Evolutionary conservation across 2,329 filamentous ascomycete species (phyloP).

Genomic region (Curvularia spicifera): DNA sequence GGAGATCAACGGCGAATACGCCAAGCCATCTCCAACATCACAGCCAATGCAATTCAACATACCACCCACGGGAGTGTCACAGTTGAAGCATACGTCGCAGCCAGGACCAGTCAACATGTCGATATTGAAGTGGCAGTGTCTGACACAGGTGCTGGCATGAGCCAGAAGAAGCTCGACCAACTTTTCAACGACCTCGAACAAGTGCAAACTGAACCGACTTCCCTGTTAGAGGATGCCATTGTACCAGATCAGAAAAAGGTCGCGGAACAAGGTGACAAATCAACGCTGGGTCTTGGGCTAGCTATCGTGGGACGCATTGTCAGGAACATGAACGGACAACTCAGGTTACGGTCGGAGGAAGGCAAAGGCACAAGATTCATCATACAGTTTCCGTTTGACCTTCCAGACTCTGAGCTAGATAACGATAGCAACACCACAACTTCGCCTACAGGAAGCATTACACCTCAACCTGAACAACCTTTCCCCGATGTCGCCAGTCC

Average conservation of each 20-base stretch:
- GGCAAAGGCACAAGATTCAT: constrained; percentile 84
- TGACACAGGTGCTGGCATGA: constrained; percentile 76
- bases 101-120: constrained; percentile 54
- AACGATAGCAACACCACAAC: neutral
- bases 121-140: constrained; percentile 76
- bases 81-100: constrained; percentile 70
- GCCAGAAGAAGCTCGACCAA: constrained; percentile 61
- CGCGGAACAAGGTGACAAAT: constrained; percentile 45
- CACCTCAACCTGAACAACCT: constrained; percentile 26
- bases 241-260: constrained; percentile 42
- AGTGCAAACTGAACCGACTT: constrained; percentile 57
- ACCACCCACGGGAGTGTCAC: constrained; percentile 71
- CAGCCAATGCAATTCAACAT: constrained; percentile 83
- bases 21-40: constrained; percentile 82
- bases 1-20: constrained; percentile 82
- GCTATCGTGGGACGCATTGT: constrained; percentile 86
- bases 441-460: constrained; percentile 30
- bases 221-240: constrained; percentile 41
- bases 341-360: constrained; percentile 82
- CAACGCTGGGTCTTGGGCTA: constrained; percentile 78
- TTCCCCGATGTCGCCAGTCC: constrained; percentile 2
- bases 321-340: constrained; percentile 87
- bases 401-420: constrained; percentile 57
- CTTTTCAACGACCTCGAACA: constrained; percentile 69
- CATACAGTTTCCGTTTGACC: constrained; percentile 75